These are phyloP conservation scores for Plectranthus barbatus DNA, from an alignment of 257 asterid species.

Conservation along the genomic window DNA sequence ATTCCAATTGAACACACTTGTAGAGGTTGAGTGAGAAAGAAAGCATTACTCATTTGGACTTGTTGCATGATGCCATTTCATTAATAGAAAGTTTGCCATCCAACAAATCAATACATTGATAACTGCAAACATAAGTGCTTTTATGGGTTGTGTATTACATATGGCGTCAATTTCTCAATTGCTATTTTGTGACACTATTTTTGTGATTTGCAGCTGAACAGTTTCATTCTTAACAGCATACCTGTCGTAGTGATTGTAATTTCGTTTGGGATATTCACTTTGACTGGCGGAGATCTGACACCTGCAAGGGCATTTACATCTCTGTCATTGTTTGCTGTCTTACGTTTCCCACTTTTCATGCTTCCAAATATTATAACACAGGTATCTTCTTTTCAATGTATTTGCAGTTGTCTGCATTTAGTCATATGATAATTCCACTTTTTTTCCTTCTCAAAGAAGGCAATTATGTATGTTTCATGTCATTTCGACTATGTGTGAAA, in stretches of 20 bases:
- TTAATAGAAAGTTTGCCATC: neutral
- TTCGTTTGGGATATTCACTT: constrained; percentile 75
- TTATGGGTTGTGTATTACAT: neutral
- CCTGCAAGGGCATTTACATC: constrained; percentile 97
- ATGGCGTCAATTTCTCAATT: neutral
- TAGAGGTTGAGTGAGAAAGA: neutral
- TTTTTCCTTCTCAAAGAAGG: no score
- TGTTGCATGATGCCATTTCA: neutral
- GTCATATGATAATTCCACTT: neutral
- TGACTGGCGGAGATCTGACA: constrained; percentile 90
- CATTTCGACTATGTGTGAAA: neutral
- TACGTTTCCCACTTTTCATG: constrained; percentile 86
- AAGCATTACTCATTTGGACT: neutral
- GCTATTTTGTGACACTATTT: constrained; percentile 7
- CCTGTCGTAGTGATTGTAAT: constrained; percentile 88
- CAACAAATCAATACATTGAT: neutral
- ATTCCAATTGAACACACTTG: neutral
- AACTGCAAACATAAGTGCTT: neutral
- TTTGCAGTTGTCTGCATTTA: neutral
- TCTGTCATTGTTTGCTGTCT: constrained; percentile 83
- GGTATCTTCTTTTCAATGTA: constrained; percentile 29
- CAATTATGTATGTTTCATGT: neutral
- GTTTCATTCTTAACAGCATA: constrained; percentile 74
- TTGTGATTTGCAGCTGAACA: constrained; percentile 62
- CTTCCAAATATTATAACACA: constrained; percentile 89